A percentile compares a stretch with the other conserved stretches of the same genome.
Evolutionary conservation across 805 yeast species (phyloP).

Genomic region (Limtongia smithiae): DNA sequence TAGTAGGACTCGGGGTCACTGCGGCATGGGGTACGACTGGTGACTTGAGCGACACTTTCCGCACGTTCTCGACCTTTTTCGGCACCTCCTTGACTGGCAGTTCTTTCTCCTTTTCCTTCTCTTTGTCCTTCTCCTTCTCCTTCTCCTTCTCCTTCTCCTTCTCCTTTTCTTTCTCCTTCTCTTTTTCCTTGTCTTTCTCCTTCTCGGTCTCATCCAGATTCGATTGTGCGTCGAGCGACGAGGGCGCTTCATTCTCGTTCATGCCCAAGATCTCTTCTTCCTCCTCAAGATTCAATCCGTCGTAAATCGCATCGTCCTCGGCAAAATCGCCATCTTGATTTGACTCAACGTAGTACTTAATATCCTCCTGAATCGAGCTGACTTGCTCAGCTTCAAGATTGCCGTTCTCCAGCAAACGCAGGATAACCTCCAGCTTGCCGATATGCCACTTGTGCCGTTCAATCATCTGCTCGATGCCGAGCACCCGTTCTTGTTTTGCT

Average conservation of each 20-base stretch:
- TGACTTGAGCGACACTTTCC: constrained; percentile 17
- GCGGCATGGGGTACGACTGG: constrained; percentile 28
- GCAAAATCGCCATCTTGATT: constrained; percentile 90
- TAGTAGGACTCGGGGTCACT: neutral
- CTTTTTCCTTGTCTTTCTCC: constrained; percentile 30
- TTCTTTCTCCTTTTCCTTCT: constrained; percentile 4
- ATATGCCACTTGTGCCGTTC: constrained; percentile 80
- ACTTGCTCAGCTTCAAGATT: constrained; percentile 73
- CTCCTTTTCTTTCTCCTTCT: constrained; percentile 24
- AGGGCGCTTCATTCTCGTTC: constrained; percentile 30
- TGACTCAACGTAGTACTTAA: constrained; percentile 87
- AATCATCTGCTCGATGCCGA: constrained; percentile 57
- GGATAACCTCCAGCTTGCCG: constrained; percentile 68
- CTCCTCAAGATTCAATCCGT: constrained; percentile 68
- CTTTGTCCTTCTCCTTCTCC: constrained; percentile 17
- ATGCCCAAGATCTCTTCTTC: constrained; percentile 46
- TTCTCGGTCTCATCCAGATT: constrained; percentile 28
- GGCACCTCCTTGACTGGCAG: constrained; percentile 26
- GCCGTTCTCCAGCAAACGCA: constrained; percentile 75
- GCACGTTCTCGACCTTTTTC: constrained; percentile 7
- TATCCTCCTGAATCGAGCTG: constrained; percentile 78
- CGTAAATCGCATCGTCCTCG: constrained; percentile 90
- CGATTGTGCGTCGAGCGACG: constrained; percentile 22
- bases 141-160: constrained; percentile 7
- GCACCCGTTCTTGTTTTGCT: constrained; percentile 54